Percentiles rank a stretch among this genome's conserved stretches.
These are phyloP conservation scores for Dryadomyces quercus-mongolicae DNA, from an alignment of 2,329 filamentous ascomycete genomes.

Conservation along the genomic window DNA sequence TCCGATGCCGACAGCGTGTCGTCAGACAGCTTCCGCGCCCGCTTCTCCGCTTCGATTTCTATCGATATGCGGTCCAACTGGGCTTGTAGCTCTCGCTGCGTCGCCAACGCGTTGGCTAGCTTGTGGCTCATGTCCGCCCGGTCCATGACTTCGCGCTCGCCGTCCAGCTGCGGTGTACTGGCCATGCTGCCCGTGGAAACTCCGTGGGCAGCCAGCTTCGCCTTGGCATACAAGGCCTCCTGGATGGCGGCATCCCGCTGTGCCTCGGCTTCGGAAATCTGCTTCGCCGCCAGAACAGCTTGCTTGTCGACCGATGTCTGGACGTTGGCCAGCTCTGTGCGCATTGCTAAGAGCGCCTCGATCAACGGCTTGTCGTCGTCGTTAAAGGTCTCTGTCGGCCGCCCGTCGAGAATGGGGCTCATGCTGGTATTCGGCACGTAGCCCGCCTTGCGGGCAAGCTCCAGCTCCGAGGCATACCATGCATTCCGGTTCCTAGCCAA, in stretches of 20 bases:
- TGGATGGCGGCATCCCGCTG: constrained; percentile 90
- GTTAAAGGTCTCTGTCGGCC: constrained; percentile 65
- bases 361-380: constrained; percentile 89
- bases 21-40: constrained; percentile 72
- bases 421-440: constrained; percentile 63
- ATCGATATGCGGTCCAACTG: constrained; percentile 55
- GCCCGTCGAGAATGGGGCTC: constrained; percentile 64
- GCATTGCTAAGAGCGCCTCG: constrained; percentile 86
- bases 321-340: constrained; percentile 76
- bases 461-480: constrained; percentile 93
- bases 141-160: constrained; percentile 48
- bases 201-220: constrained; percentile 74
- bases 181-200: constrained; percentile 39
- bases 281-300: constrained; percentile 69
- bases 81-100: constrained; percentile 71
- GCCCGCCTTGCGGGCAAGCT: constrained; percentile 79
- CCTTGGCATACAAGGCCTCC: constrained; percentile 90
- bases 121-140: constrained; percentile 70
- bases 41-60: constrained; percentile 72
- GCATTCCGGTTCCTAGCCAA: constrained; percentile 75
- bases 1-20: constrained; percentile 76
- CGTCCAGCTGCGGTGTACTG: constrained; percentile 46
- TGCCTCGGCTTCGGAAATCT: constrained; percentile 87
- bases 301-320: constrained; percentile 85
- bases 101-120: constrained; percentile 66